Percentiles rank a stretch among this genome's conserved stretches.
Evolutionary conservation across 192 early-diverging fungal genomes (phyloP).

Genomic region (Rhizoclosmatium globosum): DNA sequence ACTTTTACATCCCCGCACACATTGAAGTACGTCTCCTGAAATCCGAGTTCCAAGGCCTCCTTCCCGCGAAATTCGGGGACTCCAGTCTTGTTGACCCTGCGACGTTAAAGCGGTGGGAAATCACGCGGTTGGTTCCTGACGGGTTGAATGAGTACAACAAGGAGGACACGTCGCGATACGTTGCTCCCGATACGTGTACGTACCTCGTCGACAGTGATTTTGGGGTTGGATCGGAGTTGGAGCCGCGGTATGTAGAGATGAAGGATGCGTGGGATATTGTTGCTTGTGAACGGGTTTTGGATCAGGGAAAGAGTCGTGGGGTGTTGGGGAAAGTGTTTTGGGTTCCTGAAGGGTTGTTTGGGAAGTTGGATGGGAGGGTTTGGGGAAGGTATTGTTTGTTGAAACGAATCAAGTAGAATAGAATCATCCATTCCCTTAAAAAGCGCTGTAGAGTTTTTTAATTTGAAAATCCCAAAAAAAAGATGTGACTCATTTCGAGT

Average conservation of each 20-base stretch:
- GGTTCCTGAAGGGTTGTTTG: slow-evolving; percentile 57
- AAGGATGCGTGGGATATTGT: slow-evolving; percentile 65
- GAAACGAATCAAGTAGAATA: slow-evolving; percentile 6
- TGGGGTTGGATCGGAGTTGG: slow-evolving; percentile 28
- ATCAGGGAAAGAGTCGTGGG: slow-evolving; percentile 51
- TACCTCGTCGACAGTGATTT: slow-evolving; percentile 71
- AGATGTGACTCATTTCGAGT: no score
- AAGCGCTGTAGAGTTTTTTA: no score
- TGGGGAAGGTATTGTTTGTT: slow-evolving; percentile 75
- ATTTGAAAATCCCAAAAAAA: no score
- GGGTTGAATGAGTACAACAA: slow-evolving; percentile 76
- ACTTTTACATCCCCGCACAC: slow-evolving; percentile 82
- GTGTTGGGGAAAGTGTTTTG: slow-evolving; percentile 47
- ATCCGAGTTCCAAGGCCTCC: slow-evolving; percentile 76
- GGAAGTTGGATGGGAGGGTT: slow-evolving; percentile 52
- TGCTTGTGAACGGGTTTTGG: slow-evolving; percentile 69
- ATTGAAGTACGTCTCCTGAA: slow-evolving; percentile 75
- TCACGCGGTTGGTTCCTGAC: slow-evolving; percentile 48
- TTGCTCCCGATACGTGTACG: slow-evolving; percentile 59
- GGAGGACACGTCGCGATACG: slow-evolving; percentile 69
- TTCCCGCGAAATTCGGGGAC: slow-evolving; percentile 84
- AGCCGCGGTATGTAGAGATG: slow-evolving; percentile 64
- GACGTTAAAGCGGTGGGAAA: slow-evolving; percentile 5
- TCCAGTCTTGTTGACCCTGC: slow-evolving; percentile 14
- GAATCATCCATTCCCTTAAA: no score